These are phyloP conservation scores for Chaetomium fimeti DNA, from an alignment of 495 filamentous ascomycete genomes.

Conservation along the genomic window DNA sequence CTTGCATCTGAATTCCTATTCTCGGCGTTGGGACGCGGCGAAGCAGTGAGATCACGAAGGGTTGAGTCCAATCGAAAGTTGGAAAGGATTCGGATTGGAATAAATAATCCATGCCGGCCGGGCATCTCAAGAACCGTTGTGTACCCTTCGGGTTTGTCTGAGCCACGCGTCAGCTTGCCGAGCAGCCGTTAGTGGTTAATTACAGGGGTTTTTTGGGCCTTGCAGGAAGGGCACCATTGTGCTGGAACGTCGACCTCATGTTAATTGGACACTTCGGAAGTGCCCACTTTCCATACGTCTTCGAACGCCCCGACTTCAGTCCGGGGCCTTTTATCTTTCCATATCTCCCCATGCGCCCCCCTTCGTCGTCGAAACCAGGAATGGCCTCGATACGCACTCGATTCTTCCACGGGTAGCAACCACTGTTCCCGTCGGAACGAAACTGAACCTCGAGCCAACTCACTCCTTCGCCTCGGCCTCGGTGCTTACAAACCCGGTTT, in stretches of 20 bases:
- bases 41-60: not conserved
- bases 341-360: not conserved
- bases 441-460: not conserved
- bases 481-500: not conserved
- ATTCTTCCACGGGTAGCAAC: not conserved
- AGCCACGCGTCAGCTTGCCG: not conserved
- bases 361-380: not conserved
- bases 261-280: not conserved
- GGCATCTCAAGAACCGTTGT: not conserved
- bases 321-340: not conserved
- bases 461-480: not conserved
- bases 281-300: not conserved
- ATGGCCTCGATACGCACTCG: not conserved
- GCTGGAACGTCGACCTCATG: not conserved
- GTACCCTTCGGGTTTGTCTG: not conserved
- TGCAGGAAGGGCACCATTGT: not conserved
- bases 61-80: not conserved
- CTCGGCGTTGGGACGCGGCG: not conserved
- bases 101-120: not conserved
- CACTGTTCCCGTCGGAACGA: not conserved
- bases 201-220: not conserved
- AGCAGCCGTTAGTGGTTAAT: not conserved
- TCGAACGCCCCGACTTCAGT: not conserved
- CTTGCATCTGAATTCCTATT: not conserved
- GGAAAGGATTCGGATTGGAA: not conserved